A percentile compares a stretch with the other conserved stretches of the same genome.
phyloP scores from a whole-genome alignment of 306 rosid species.

The Malus fusca region DNA sequence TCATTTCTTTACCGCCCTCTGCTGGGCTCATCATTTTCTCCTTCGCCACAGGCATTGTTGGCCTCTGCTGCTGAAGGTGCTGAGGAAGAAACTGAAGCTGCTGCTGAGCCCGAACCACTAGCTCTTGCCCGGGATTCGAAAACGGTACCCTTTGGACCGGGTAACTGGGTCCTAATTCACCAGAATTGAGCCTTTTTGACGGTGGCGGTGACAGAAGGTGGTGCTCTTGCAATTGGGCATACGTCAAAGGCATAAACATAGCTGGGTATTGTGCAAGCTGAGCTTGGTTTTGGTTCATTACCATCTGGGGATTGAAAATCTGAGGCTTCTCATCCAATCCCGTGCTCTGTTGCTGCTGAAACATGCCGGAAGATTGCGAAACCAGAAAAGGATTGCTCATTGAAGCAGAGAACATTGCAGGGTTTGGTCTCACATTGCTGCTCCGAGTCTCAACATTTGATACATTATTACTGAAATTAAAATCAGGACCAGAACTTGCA shows the following conservation, averaged over 20 bases:
- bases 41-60: slow-evolving; percentile 31
- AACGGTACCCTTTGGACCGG: slow-evolving; percentile 35
- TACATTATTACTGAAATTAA: slow-evolving; percentile 22
- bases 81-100: slow-evolving; percentile 58
- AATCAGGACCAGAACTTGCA: slow-evolving; percentile 37
- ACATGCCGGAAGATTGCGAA: slow-evolving; percentile 36
- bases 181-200: slow-evolving; percentile 49
- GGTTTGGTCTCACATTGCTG: slow-evolving; percentile 19
- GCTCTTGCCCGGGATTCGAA: slow-evolving; percentile 43
- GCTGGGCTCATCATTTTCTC: slow-evolving; percentile 40
- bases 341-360: slow-evolving; percentile 40
- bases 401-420: slow-evolving; percentile 27
- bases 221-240: slow-evolving; percentile 52
- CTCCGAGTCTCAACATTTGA: slow-evolving; percentile 12
- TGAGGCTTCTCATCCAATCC: slow-evolving; percentile 62
- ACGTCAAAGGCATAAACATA: slow-evolving; percentile 47
- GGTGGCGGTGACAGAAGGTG: slow-evolving; percentile 48
- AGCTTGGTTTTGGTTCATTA: slow-evolving; percentile 48
- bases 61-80: slow-evolving; percentile 46
- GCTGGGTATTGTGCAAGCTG: slow-evolving; percentile 51
- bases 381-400: slow-evolving; percentile 28
- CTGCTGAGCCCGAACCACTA: slow-evolving; percentile 32
- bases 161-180: slow-evolving; percentile 32
- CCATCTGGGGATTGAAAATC: slow-evolving; percentile 39
- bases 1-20: slow-evolving; percentile 36